Percentiles rank a stretch among this genome's conserved stretches.
These are phyloP conservation scores for Metschnikowia henanensis DNA, from an alignment of 805 yeast genomes.

Conservation along the genomic window DNA sequence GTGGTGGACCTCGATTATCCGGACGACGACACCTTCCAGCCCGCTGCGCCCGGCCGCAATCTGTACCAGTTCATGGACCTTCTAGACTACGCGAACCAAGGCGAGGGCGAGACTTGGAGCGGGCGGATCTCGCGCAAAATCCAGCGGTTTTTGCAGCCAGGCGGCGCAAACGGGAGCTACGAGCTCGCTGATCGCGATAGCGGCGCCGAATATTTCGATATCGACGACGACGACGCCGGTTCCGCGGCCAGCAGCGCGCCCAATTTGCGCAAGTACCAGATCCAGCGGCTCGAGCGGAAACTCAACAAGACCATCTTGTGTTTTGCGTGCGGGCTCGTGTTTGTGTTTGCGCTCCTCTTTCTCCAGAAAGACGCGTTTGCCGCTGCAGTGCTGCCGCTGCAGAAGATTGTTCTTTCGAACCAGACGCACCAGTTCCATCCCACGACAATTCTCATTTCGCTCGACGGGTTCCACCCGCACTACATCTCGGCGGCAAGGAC, in stretches of 20 bases:
- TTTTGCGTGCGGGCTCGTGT: conserved; percentile 14
- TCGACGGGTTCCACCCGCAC: conserved; percentile 93
- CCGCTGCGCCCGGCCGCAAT: conserved; percentile 4
- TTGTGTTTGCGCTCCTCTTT: conserved; percentile 13
- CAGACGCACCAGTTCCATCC: conserved; percentile 71
- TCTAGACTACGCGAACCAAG: neutral
- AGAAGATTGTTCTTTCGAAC: conserved; percentile 41
- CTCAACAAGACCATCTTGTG: conserved; percentile 19
- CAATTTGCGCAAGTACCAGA: conserved; percentile 24
- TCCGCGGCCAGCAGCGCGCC: neutral
- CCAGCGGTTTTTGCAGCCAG: neutral
- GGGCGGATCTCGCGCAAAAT: neutral
- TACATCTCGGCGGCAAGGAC: conserved; percentile 65
- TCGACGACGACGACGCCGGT: conserved; percentile 3
- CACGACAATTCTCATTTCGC: conserved; percentile 76
- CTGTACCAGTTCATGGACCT: conserved; percentile 19
- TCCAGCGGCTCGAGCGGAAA: conserved; percentile 25
- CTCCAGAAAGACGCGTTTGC: neutral
- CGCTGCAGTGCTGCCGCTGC: conserved; percentile 1
- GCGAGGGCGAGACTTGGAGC: neutral
- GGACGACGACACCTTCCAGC: conserved; percentile 34
- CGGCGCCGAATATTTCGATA: conserved; percentile 7
- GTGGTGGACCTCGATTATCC: conserved; percentile 53
- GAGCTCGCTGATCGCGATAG: conserved; percentile 8
- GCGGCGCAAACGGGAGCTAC: neutral